phyloP scores from a whole-genome alignment of 441 rosid genomes.

The Corymbia citriodora region DNA sequence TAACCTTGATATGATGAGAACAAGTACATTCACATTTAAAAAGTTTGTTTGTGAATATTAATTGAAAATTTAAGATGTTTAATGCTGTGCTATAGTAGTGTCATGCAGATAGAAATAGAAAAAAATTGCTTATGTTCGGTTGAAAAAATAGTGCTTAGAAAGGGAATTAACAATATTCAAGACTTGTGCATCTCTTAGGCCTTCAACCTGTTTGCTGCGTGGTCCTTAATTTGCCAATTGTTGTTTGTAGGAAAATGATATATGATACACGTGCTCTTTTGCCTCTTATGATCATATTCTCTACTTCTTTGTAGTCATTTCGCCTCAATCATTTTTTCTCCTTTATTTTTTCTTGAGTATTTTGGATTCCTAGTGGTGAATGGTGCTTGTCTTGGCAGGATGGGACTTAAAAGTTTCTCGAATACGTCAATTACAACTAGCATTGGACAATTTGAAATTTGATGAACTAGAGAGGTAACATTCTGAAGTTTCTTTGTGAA shows the following conservation, averaged over 20 bases:
- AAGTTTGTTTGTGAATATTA: neutral
- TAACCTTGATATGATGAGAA: neutral
- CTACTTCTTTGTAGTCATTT: neutral
- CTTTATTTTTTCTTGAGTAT: neutral
- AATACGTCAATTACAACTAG: slow-evolving; percentile 73
- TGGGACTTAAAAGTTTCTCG: slow-evolving; percentile 85
- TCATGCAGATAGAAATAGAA: neutral
- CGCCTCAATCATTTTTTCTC: neutral
- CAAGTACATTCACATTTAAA: neutral
- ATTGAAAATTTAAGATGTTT: neutral
- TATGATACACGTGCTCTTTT: neutral
- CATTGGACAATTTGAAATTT: slow-evolving; percentile 78
- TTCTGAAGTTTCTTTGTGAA: slow-evolving; percentile 10
- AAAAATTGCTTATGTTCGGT: neutral
- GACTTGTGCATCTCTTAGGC: neutral
- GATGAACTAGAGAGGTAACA: slow-evolving; percentile 88
- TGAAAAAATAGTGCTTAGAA: neutral
- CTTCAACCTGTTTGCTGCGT: neutral
- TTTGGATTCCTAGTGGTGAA: neutral
- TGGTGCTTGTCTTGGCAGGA: slow-evolving; percentile 38
- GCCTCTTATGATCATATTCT: neutral
- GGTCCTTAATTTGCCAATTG: neutral
- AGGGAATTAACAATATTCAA: neutral
- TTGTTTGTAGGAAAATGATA: neutral
- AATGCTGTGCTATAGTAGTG: neutral